These are phyloP conservation scores for Acacia pycnantha DNA, from an alignment of 331 rosid species.

Conservation along the genomic window DNA sequence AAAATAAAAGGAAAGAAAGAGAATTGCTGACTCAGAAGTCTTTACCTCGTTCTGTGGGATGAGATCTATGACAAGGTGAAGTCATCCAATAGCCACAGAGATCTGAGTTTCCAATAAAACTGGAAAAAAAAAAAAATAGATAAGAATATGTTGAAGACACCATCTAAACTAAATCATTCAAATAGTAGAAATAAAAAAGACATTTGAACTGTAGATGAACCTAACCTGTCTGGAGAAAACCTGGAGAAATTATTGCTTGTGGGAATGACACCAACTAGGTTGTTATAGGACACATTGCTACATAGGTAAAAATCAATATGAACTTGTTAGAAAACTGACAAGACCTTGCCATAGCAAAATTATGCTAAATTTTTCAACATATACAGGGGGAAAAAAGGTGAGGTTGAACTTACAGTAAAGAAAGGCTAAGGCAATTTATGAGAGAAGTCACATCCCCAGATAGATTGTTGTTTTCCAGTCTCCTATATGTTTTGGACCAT, in stretches of 20 bases:
- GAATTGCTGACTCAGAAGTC: not conserved
- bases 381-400: not conserved
- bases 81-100: conserved; percentile 89
- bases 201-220: not conserved
- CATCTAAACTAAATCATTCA: not conserved
- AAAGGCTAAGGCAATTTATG: conserved; percentile 76
- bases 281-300: conserved; percentile 90
- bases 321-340: conserved; percentile 9
- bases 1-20: not conserved
- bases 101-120: conserved; percentile 85
- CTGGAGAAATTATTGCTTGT: conserved; percentile 85
- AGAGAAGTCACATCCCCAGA: conserved; percentile 73
- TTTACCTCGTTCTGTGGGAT: conserved; percentile 66
- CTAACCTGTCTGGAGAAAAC: conserved; percentile 84
- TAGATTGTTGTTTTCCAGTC: conserved; percentile 77
- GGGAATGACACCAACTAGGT: conserved; percentile 78
- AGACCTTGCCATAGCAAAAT: not conserved
- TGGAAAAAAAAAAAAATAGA: conserved; percentile 30
- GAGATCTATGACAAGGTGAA: conserved; percentile 64
- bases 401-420: conserved; percentile 58
- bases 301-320: conserved; percentile 23
- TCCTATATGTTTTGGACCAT: conserved; percentile 49
- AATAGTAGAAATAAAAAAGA: not conserved
- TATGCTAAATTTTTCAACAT: not conserved
- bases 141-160: not conserved